Conservation (phyloP, 441 rosid species). For the Erodium texanum region DNA sequence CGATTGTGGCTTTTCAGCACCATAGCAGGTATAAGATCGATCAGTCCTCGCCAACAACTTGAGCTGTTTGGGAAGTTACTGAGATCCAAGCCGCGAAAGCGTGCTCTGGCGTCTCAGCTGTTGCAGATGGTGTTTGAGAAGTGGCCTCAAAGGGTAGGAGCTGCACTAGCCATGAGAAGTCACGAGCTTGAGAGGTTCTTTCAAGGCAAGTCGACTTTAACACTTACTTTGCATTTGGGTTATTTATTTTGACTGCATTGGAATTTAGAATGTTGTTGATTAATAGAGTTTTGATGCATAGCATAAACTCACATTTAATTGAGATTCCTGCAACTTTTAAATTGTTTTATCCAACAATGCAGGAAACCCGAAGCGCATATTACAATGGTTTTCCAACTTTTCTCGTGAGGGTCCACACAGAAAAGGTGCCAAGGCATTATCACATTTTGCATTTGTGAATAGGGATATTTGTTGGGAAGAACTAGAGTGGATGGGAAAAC, state of each 20-base stretch:
- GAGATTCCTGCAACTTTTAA: background rate
- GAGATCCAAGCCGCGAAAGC: constrained; percentile 34
- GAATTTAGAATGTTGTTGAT: background rate
- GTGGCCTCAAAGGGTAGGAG: constrained; percentile 43
- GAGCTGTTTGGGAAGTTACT: constrained; percentile 50
- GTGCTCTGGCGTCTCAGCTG: constrained; percentile 49
- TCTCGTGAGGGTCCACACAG: constrained; percentile 54
- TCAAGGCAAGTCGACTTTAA: constrained; percentile 34
- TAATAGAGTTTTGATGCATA: background rate
- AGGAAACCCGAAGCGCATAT: constrained; percentile 50
- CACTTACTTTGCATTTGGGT: background rate
- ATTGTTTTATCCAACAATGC: constrained; percentile 17
- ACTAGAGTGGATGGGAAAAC: constrained; percentile 91
- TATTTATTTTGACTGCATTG: background rate
- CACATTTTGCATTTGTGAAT: constrained; percentile 73
- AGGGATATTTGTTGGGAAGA: constrained; percentile 94
- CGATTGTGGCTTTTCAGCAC: constrained; percentile 69
- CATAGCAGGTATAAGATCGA: constrained; percentile 29
- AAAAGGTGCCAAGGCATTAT: constrained; percentile 75
- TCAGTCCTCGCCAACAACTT: constrained; percentile 36
- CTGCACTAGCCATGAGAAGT: constrained; percentile 49
- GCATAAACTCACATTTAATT: background rate
- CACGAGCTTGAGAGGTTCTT: constrained; percentile 64
- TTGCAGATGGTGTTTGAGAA: constrained; percentile 52
- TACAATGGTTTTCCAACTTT: constrained; percentile 67